Base-by-base conservation (phyloP, 106 monocot species). In the Platanthera guangdongensis region DNA sequence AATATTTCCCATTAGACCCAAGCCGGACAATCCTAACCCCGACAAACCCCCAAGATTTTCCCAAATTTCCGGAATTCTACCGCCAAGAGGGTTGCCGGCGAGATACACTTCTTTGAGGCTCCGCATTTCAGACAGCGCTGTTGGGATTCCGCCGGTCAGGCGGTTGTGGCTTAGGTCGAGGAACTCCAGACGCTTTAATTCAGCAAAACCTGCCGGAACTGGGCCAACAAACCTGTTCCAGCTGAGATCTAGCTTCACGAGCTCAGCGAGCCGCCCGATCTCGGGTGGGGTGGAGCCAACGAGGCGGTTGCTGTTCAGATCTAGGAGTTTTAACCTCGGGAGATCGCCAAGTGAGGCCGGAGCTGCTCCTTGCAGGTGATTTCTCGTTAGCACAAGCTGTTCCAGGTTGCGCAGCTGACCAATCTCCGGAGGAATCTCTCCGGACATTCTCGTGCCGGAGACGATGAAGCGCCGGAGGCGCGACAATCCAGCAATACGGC, bases 161-260 rank as follows among this genome's bases (percentile, higher is more conserved):
- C 60, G 73, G 81, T 92, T 92, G 63, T 60, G 52, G 78, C 89
- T 87, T 6, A 92, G 74, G 48, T 92, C 92, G 18, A 92, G 73
- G 13, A 89, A 67, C 82, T 92, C 89, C 39, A 92, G 72, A 28
- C 46, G 74, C 57, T 72, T 73, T 13, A 92, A 62, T 16, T 46
- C 49, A 45, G 52, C 46, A 10, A 89, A 8, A 22, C 78, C 68
- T 4, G 15, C 22, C 22, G 92, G 92, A n/a, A 92, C 63, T 22
- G 77, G 71, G 1, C 89, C 92, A 51, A 47, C 8, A 51, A 92
- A 19, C 57, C 50, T 57, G 87, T 92, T 92, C 48, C 52, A 69
- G 77, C 89, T 85, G 8, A 92, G 75, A 64, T 92, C 92, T 3
- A 92, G 78, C 82, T 87, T 89, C 28, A 85, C 19, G 49, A 92